phyloP scores from a whole-genome alignment of 768 basidiomycete genomes.

The Neoboletus magnificus region DNA sequence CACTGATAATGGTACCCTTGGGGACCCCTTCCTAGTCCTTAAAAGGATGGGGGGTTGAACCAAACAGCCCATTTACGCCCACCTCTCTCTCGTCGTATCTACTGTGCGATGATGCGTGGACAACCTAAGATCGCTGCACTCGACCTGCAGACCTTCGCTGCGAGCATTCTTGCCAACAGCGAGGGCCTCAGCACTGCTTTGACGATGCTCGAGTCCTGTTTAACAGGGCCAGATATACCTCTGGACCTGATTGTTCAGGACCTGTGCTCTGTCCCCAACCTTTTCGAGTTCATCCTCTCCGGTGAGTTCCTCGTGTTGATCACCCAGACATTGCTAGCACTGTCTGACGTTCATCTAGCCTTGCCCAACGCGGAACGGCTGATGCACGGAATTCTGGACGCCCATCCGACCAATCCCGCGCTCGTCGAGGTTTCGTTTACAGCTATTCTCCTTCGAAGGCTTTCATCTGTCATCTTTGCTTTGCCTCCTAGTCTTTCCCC shows the following conservation, averaged over 20 bases:
- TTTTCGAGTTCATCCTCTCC: constrained; percentile 33
- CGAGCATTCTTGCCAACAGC: constrained; percentile 12
- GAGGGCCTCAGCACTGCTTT: constrained; percentile 18
- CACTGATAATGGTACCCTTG: too few relatives aligned
- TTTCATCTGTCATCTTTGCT: constrained; percentile 27
- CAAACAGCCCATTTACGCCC: not conserved
- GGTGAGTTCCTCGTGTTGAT: constrained; percentile 10
- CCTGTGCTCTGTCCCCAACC: constrained; percentile 22
- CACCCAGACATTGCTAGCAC: not conserved
- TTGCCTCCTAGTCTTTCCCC: constrained; percentile 17
- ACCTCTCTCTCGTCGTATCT: not conserved
- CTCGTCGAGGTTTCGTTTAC: constrained; percentile 21
- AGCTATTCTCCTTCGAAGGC: constrained; percentile 19
- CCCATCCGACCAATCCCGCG: constrained; percentile 30
- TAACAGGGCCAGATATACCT: constrained; percentile 17
- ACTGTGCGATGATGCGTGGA: not conserved
- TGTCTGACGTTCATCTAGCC: constrained; percentile 11
- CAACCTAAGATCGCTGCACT: constrained; percentile 5
- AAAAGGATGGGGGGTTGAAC: not conserved
- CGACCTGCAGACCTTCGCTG: constrained; percentile 18
- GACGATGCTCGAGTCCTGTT: constrained; percentile 22
- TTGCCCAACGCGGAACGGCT: constrained; percentile 10
- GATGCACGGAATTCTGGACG: constrained; percentile 29
- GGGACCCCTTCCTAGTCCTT: not conserved
- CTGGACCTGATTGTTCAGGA: constrained; percentile 27